Conservation (phyloP, 768 basidiomycete genomes). For the Scleroderma bovista region DNA sequence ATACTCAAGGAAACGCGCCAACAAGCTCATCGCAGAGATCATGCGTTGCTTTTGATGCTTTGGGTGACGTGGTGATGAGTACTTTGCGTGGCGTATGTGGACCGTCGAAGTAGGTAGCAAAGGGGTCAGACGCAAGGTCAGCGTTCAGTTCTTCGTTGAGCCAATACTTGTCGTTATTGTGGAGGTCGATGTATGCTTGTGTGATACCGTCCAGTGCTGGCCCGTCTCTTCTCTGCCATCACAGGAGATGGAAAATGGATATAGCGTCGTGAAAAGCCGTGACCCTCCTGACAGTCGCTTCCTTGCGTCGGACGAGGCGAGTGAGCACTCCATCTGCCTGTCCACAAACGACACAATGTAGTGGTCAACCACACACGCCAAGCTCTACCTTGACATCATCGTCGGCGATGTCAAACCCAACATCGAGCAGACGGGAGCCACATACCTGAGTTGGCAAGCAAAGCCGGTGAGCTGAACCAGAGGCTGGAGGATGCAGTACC, state of each 20-base stretch:
- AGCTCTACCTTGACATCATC: conserved; percentile 89
- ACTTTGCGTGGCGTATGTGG: conserved; percentile 78
- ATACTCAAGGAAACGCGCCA: conserved; percentile 83
- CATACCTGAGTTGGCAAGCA: conserved; percentile 72
- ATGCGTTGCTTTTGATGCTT: conserved; percentile 84
- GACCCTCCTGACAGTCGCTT: conserved; percentile 89
- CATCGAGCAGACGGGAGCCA: conserved; percentile 84
- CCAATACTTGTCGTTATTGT: conserved; percentile 83
- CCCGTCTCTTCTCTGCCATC: neutral
- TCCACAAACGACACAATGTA: conserved; percentile 89
- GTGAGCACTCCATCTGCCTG: conserved; percentile 96
- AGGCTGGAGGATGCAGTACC: conserved; percentile 91
- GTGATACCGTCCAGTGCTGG: neutral
- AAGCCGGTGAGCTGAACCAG: conserved; percentile 88
- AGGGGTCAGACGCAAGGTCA: conserved; percentile 71
- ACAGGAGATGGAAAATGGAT: conserved; percentile 82
- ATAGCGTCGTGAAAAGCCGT: conserved; percentile 82
- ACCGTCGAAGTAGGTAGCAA: conserved; percentile 74
- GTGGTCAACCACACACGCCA: conserved; percentile 84
- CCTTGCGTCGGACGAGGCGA: conserved; percentile 95
- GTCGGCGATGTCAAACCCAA: conserved; percentile 87
- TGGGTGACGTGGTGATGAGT: conserved; percentile 85
- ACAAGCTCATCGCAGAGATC: conserved; percentile 90
- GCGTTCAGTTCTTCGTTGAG: conserved; percentile 60
- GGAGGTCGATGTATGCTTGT: conserved; percentile 71